Percentiles rank a stretch among this genome's conserved stretches.
phyloP scores from a whole-genome alignment of 371 early-diverging fungal species.

The Rhizopus sp. region DNA sequence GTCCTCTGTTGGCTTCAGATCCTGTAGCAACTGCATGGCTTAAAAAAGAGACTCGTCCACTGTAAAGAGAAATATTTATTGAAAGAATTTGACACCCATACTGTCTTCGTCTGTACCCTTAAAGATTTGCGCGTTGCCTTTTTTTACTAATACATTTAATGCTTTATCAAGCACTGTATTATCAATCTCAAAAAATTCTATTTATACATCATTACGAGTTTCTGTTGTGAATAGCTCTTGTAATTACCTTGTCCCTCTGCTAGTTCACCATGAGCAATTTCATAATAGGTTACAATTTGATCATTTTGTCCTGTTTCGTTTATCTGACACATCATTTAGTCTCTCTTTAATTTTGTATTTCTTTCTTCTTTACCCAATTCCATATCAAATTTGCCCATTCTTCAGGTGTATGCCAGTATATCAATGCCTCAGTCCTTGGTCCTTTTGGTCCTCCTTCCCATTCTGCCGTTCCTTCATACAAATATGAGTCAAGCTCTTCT shows the following conservation, averaged over 20 bases:
- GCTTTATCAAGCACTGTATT: slow-evolving; percentile 69
- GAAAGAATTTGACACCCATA: slow-evolving; percentile 87
- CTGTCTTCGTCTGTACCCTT: slow-evolving; percentile 74
- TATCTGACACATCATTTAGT: slow-evolving; percentile 42
- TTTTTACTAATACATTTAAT: slow-evolving; percentile 74
- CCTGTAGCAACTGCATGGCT: slow-evolving; percentile 78
- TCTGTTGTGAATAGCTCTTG: not conserved
- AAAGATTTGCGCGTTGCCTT: slow-evolving; percentile 82
- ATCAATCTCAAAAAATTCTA: slow-evolving; percentile 81
- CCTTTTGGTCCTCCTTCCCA: slow-evolving; percentile 67
- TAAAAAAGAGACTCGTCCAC: slow-evolving; percentile 62
- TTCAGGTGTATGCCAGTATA: slow-evolving; percentile 89
- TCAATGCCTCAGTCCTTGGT: slow-evolving; percentile 58
- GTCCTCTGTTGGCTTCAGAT: slow-evolving; percentile 70
- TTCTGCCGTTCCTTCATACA: slow-evolving; percentile 65
- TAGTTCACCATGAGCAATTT: slow-evolving; percentile 79
- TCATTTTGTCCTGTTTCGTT: slow-evolving; percentile 74
- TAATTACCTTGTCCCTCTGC: slow-evolving; percentile 70
- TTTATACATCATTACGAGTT: slow-evolving; percentile 1
- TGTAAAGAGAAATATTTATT: slow-evolving; percentile 30
- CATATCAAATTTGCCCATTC: slow-evolving; percentile 85
- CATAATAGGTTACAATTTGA: slow-evolving; percentile 82
- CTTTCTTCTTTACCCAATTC: slow-evolving; percentile 67
- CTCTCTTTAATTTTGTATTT: not conserved
- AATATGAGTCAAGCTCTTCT: not conserved